phyloP scores from a whole-genome alignment of 225 moss, liverwort and hornwort species.

The Polytrichum commune region DNA sequence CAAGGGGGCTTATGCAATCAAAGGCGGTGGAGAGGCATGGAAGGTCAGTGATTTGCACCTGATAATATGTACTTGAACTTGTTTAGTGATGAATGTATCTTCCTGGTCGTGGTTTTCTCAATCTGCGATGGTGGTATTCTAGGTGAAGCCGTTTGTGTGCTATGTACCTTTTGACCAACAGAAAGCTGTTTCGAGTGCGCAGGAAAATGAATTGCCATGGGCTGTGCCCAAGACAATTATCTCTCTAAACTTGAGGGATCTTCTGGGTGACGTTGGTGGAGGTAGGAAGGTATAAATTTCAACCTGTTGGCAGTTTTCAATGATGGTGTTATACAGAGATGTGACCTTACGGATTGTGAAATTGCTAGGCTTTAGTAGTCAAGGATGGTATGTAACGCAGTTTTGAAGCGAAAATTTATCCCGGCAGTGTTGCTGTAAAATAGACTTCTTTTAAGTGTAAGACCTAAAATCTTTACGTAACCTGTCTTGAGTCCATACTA shows the following conservation, averaged over 20 bases:
- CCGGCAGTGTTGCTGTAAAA: too few species aligned
- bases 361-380: too few species aligned
- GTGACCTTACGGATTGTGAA: too few species aligned
- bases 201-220: constrained; percentile 78
- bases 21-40: constrained; percentile 88
- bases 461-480: too few species aligned
- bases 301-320: background rate
- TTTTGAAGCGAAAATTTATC: too few species aligned
- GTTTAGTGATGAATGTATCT: too few species aligned
- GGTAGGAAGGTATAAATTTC: background rate
- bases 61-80: background rate
- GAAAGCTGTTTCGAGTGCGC: constrained; percentile 6
- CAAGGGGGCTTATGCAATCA: constrained; percentile 71
- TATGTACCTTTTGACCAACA: background rate
- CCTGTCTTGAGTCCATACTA: too few species aligned
- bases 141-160: background rate
- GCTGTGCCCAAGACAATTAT: constrained; percentile 53
- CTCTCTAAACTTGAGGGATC: constrained; percentile 40
- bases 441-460: too few species aligned
- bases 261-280: constrained; percentile 41
- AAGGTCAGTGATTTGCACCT: constrained; percentile 30
- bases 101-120: too few species aligned
- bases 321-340: too few species aligned
- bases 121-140: too few species aligned
- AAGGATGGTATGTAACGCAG: too few species aligned